Evolutionary conservation across 2,329 filamentous ascomycete genomes (phyloP).

Genomic region (Aspergillus vadensis): DNA sequence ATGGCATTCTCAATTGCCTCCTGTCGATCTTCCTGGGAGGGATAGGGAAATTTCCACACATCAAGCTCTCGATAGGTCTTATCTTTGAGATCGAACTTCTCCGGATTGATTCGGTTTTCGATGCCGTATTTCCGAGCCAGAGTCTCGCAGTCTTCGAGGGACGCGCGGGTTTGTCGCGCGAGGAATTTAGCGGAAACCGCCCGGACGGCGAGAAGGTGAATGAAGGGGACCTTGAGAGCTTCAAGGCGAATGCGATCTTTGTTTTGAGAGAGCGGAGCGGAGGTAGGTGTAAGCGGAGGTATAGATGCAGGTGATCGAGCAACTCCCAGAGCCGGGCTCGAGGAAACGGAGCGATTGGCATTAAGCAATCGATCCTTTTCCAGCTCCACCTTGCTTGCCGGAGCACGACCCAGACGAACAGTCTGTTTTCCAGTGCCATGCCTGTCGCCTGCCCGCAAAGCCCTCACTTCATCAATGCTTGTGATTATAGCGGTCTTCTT

Average conservation of each 20-base stretch:
- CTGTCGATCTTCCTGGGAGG: constrained; percentile 56
- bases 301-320: constrained; percentile 40
- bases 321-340: constrained; percentile 44
- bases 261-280: constrained; percentile 39
- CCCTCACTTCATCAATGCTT: constrained; percentile 39
- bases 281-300: constrained; percentile 47
- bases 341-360: constrained; percentile 43
- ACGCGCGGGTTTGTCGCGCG: constrained; percentile 49
- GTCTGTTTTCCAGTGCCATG: constrained; percentile 34
- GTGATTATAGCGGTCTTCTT: constrained; percentile 53
- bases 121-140: constrained; percentile 57
- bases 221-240: constrained; percentile 48
- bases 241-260: constrained; percentile 45
- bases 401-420: constrained; percentile 31
- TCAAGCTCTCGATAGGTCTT: constrained; percentile 64
- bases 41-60: constrained; percentile 63
- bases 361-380: constrained; percentile 47
- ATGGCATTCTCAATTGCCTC: constrained; percentile 64
- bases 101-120: constrained; percentile 50
- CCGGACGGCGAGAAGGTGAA: constrained; percentile 57
- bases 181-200: constrained; percentile 53
- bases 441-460: constrained; percentile 39
- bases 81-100: constrained; percentile 59
- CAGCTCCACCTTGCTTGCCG: constrained; percentile 41
- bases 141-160: constrained; percentile 50